Conservation (phyloP, 2,329 filamentous ascomycete species). For the Scorias spongiosa region DNA sequence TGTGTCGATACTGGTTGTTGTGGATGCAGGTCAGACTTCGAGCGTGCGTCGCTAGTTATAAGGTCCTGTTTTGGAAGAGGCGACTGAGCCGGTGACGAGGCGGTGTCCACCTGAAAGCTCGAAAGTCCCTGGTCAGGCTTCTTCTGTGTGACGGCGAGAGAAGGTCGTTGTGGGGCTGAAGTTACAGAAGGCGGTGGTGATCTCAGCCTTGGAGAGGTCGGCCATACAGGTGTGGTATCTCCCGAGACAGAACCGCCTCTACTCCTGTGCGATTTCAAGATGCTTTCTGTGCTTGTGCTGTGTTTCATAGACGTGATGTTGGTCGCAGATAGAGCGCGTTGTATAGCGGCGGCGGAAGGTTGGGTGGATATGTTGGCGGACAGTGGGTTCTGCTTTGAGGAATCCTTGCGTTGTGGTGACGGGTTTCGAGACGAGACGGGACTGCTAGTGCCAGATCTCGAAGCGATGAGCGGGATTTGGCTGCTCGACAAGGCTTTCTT, state of each 20-base stretch:
- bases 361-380: slow-evolving; percentile 27
- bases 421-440: slow-evolving; percentile 32
- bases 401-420: slow-evolving; percentile 32
- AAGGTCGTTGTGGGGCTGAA: neutral
- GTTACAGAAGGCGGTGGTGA: slow-evolving; percentile 47
- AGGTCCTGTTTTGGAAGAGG: neutral
- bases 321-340: slow-evolving; percentile 53
- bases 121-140: neutral
- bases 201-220: slow-evolving; percentile 59
- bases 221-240: slow-evolving; percentile 51
- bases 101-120: neutral
- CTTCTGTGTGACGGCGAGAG: neutral
- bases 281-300: slow-evolving; percentile 42
- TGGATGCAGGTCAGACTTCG: neutral
- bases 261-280: slow-evolving; percentile 39
- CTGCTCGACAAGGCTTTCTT: slow-evolving; percentile 15
- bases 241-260: slow-evolving; percentile 29
- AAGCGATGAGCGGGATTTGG: slow-evolving; percentile 10
- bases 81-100: neutral
- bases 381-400: slow-evolving; percentile 16
- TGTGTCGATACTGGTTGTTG: neutral
- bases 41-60: neutral
- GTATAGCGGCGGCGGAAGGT: slow-evolving; percentile 46
- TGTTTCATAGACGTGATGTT: slow-evolving; percentile 50
- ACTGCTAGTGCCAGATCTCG: slow-evolving; percentile 25